phyloP scores from a whole-genome alignment of 371 early-diverging fungal genomes.

The Amoeboradix gromovi region DNA sequence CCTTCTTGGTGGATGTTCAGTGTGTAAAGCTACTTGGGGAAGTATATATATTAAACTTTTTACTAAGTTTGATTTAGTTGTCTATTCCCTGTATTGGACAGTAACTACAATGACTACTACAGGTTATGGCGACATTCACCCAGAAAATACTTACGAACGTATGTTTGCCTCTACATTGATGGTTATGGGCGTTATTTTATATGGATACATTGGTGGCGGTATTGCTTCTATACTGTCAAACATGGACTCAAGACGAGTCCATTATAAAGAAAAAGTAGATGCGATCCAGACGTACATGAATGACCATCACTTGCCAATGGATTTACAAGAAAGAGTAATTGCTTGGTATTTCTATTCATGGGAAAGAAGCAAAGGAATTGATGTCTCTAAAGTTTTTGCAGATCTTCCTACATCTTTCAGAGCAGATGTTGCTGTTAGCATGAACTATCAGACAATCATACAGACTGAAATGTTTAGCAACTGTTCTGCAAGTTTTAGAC shows the following conservation, averaged over 20 bases:
- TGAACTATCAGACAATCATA: constrained; percentile 13
- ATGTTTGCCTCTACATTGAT: constrained; percentile 11
- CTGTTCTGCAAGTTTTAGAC: constrained; percentile 13
- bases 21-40: constrained; percentile 4
- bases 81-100: constrained; percentile 10
- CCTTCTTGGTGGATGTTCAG: constrained; percentile 10
- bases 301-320: constrained; percentile 14
- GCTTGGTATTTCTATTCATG: constrained; percentile 20
- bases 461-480: constrained; percentile 12
- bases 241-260: constrained; percentile 17
- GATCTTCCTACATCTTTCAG: constrained; percentile 18
- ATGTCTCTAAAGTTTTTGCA: constrained; percentile 14
- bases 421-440: constrained; percentile 15
- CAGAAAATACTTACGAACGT: constrained; percentile 13
- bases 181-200: constrained; percentile 13
- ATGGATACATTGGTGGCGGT: constrained; percentile 18
- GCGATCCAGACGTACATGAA: constrained; percentile 18
- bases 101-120: constrained; percentile 18
- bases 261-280: constrained; percentile 17
- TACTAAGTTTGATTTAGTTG: no score
- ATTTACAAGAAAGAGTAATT: constrained; percentile 15
- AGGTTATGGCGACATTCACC: constrained; percentile 16
- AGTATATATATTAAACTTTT: constrained; percentile 8
- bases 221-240: constrained; percentile 19
- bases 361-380: constrained; percentile 19